These are phyloP conservation scores for Saccharomyces cerevisiae DNA, from an alignment of 805 yeast genomes.

Conservation along the genomic window DNA sequence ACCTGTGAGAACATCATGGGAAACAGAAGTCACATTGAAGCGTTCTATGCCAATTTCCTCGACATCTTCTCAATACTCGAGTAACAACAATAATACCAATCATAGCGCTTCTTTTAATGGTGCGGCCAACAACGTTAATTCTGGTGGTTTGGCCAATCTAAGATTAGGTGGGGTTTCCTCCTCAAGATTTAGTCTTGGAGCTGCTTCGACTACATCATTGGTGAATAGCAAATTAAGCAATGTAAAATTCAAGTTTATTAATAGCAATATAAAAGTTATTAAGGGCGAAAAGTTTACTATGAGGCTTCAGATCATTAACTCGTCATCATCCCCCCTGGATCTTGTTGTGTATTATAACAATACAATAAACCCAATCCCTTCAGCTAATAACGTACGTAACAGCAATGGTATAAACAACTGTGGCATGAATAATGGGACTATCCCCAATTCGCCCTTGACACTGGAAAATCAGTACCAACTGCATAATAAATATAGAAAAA, in stretches of 20 bases:
- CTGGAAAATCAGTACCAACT: conserved; percentile 20
- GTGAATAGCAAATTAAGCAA: conserved; percentile 18
- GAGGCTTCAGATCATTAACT: conserved; percentile 23
- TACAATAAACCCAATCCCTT: conserved; percentile 3
- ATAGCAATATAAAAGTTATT: conserved; percentile 11
- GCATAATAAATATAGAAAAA: conserved; percentile 16
- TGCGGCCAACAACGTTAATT: not conserved
- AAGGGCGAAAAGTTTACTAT: conserved; percentile 22
- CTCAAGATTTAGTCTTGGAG: conserved; percentile 1
- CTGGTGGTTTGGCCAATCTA: not conserved
- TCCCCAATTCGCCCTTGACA: conserved; percentile 9
- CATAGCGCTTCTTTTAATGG: not conserved
- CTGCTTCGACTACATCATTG: conserved; percentile 14
- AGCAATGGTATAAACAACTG: not conserved
- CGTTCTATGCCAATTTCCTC: conserved; percentile 10
- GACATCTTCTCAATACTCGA: not conserved
- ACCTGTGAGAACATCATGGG: conserved; percentile 25
- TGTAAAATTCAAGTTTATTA: conserved; percentile 23
- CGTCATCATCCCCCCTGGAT: conserved; percentile 19
- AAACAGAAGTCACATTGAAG: conserved; percentile 27
- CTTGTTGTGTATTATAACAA: conserved; percentile 25
- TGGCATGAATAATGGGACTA: not conserved
- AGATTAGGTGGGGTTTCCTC: not conserved
- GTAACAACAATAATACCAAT: not conserved
- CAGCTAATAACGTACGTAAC: conserved; percentile 1